Base-by-base conservation (phyloP, 305 asterid genomes). In the Fraxinus floribunda region DNA sequence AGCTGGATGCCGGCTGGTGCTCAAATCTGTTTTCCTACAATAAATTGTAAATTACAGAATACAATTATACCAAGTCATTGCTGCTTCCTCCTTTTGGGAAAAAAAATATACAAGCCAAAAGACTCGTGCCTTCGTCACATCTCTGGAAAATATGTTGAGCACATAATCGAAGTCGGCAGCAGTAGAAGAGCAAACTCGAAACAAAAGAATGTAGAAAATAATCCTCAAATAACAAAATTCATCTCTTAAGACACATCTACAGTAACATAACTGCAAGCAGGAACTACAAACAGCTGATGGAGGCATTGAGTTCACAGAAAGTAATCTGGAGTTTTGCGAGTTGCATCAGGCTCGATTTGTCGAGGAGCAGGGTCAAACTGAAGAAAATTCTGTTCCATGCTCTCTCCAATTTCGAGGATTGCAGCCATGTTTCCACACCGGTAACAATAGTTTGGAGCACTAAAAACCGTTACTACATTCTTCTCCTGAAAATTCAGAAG, bases 311-410 rank as follows among this genome's bases (percentile, higher is more conserved):
- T 82, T 95, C 91, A 93, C 94, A 94, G 92, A 90, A 91, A 95
- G 86, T 95, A 95, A 87, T 94, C 98, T 13, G 99, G 98, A 75
- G 98, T 95, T 85, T 95, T 94, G 83, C 98, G 94, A 16, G 98
- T 93, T 5, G 99, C 91, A 88, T 95, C 97, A 0, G 98, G 98
- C 86, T 94, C 98, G 34, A 95, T 93, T 92, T 95, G 99, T 75
- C 97, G 88, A 22, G 86, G 87, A 36, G 87, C 85, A 9, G 87
- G 89, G 66, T 86, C 85, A 70, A 84, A 86, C 75, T 86, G 89
- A 57, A 86, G 87, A 83, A 86, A 86, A 82, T 86, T 86, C 86
- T 84, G 87, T 66, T 84, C 87, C 89, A 84, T 86, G 82, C 81
- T 81, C 78, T 86, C 89, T 41, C 89, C 89, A 13, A 86, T 84